Conservation (phyloP, 2,329 filamentous ascomycete genomes). For the Conoideocrella luteorostrata region DNA sequence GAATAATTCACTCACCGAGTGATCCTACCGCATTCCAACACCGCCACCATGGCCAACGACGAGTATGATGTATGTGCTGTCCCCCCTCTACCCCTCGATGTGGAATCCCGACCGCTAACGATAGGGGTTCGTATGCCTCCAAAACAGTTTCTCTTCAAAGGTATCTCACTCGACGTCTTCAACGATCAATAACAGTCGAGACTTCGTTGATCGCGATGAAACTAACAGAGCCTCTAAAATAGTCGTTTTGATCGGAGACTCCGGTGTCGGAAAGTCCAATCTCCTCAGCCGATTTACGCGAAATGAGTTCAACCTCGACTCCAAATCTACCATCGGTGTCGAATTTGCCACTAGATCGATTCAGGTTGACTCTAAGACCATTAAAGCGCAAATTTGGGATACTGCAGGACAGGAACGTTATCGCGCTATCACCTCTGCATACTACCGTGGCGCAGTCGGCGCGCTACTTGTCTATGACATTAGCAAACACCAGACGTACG, state of each 20-base stretch:
- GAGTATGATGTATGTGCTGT: slow-evolving; percentile 87
- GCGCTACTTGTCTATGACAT: slow-evolving; percentile 98
- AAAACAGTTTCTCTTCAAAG: slow-evolving; percentile 95
- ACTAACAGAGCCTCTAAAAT: slow-evolving; percentile 25
- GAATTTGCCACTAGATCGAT: slow-evolving; percentile 98
- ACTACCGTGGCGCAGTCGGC: slow-evolving; percentile 96
- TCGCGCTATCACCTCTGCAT: slow-evolving; percentile 97
- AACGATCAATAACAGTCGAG: slow-evolving; percentile 7
- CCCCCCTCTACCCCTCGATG: slow-evolving; percentile 14
- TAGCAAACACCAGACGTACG: slow-evolving; percentile 98
- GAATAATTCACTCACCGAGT: background rate
- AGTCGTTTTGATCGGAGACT: slow-evolving; percentile 99
- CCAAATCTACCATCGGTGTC: slow-evolving; percentile 98
- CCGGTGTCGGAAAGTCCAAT: slow-evolving; percentile 99
- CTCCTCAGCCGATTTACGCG: slow-evolving; percentile 98
- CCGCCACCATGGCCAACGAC: slow-evolving; percentile 89
- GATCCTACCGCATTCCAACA: slow-evolving; percentile 3
- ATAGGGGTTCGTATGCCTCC: slow-evolving; percentile 17
- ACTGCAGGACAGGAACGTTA: slow-evolving; percentile 98
- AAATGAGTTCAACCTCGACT: slow-evolving; percentile 99
- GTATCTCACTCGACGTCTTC: slow-evolving; percentile 40
- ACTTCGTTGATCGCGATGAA: slow-evolving; percentile 11
- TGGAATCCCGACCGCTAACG: slow-evolving; percentile 22
- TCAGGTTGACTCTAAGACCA: slow-evolving; percentile 98
- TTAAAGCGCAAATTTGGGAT: slow-evolving; percentile 99